phyloP scores from a whole-genome alignment of 2,329 filamentous ascomycete genomes.

The Trichoderma endophyticum region DNA sequence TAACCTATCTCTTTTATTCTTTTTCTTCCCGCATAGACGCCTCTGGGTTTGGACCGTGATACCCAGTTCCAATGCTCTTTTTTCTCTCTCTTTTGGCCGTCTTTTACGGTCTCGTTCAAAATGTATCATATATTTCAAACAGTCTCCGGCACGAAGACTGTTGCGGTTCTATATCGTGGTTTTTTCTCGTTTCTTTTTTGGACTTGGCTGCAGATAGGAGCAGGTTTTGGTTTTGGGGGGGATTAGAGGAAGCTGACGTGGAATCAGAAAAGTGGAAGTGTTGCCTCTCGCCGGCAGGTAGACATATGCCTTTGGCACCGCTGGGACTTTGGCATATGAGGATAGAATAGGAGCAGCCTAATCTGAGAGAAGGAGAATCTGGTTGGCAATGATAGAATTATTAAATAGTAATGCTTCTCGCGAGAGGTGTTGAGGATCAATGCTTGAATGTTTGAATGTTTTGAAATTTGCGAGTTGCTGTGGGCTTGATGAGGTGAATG shows the following conservation, averaged over 20 bases:
- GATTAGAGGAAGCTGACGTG: background rate
- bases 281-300: background rate
- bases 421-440: background rate
- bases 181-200: background rate
- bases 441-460: background rate
- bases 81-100: background rate
- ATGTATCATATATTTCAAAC: constrained; percentile 33
- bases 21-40: constrained; percentile 22
- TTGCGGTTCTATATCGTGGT: constrained; percentile 10
- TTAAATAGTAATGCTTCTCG: background rate
- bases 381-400: constrained; percentile 8
- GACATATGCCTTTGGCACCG: background rate
- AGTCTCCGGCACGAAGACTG: constrained; percentile 31
- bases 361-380: constrained; percentile 24
- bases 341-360: constrained; percentile 24
- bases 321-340: background rate
- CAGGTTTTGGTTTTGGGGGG: background rate
- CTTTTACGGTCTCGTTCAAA: constrained; percentile 18
- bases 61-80: background rate
- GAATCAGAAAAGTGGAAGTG: background rate
- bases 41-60: constrained; percentile 18
- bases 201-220: background rate
- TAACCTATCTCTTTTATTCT: constrained; percentile 22
- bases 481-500: background rate
- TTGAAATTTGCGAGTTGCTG: background rate